Evolutionary conservation across 169 alveolate genomes (phyloP).

Genomic region (Theileria luwenshuni): DNA sequence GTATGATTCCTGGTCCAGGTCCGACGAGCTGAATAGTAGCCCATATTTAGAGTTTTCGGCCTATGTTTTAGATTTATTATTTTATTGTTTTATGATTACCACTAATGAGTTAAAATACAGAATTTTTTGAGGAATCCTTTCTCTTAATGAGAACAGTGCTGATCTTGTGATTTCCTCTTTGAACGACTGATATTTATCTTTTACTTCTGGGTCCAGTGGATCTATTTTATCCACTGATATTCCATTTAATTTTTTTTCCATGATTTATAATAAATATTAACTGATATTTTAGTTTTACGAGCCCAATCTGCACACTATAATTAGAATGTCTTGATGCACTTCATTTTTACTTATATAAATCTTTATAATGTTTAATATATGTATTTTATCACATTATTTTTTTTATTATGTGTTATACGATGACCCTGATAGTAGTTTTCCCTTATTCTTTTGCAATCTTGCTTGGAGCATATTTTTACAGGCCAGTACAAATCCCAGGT

Average conservation of each 20-base stretch:
- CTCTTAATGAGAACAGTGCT: slow-evolving; percentile 80
- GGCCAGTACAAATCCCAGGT: slow-evolving; percentile 83
- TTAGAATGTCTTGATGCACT: no score
- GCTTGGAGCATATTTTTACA: slow-evolving; percentile 73
- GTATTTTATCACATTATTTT: not conserved
- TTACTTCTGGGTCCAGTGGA: slow-evolving; percentile 76
- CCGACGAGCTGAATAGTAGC: slow-evolving; percentile 58
- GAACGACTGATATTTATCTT: slow-evolving; percentile 78
- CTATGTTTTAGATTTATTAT: slow-evolving; percentile 8
- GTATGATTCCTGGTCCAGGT: slow-evolving; percentile 71
- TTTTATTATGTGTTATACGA: slow-evolving; percentile 21
- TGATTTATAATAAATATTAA: slow-evolving; percentile 7
- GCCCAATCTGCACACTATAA: slow-evolving; percentile 28
- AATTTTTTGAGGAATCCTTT: slow-evolving; percentile 85
- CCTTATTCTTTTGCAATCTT: slow-evolving; percentile 65
- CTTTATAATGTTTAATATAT: not conserved
- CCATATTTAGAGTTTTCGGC: slow-evolving; percentile 44
- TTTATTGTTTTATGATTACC: slow-evolving; percentile 65
- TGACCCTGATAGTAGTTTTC: slow-evolving; percentile 70
- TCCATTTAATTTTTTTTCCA: slow-evolving; percentile 62
- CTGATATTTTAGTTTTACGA: not conserved
- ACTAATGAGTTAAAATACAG: slow-evolving; percentile 78
- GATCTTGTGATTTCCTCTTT: slow-evolving; percentile 81
- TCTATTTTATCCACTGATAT: slow-evolving; percentile 76
- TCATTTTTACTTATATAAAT: no score